Base-by-base conservation (phyloP, 2,329 filamentous ascomycete genomes). In the Colletotrichum salicis region DNA sequence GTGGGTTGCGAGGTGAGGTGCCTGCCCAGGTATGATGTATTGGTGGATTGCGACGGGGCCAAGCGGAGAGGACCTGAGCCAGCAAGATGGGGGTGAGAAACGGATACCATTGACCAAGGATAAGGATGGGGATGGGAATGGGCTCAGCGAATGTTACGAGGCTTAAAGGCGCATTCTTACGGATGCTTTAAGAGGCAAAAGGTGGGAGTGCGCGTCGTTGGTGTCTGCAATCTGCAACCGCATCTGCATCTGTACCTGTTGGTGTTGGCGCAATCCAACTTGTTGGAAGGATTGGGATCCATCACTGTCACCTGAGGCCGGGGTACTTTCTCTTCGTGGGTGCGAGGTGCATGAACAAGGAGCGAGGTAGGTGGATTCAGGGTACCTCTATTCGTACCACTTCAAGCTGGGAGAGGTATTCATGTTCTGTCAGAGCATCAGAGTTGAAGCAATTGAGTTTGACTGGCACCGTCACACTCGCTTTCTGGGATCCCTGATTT, bases 291-390 rank as follows among this genome's bases (percentile, higher is more conserved):
- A 64, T 56, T 33, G 33, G 64, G 57, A 67, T 68, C 68, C 65
- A 55, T 71, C 33, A 48, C 58, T 69, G 54, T 65, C 41, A 71
- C 69, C 51, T 60, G 59, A 71, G 54, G 69, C 63, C 58, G 64
- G 65, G 69, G 69, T 69, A 66, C 54, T 54, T 33, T 22, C 41
- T 48, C 41, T 48, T 48, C 41, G 41, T 48, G 19, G 52, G 52
- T 55, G 29, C 64, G 19, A 48, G 41, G 41, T 41, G 52, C 62
- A 57, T 10, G 13, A 19, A 35, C 35, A 51, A 41, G 57, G 65
- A 55, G 19, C 19, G 10, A 35, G 65, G 62, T 29, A 61, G 65
- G 52, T 65, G 33, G 56, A 57, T 31, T 41, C 41, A 51, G 59
- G 59, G 59, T 51, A 45, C 48, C 41, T 13, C 22, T 48, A 48